phyloP scores from a whole-genome alignment of 257 asterid species.

The Rubia yunnanensis region DNA sequence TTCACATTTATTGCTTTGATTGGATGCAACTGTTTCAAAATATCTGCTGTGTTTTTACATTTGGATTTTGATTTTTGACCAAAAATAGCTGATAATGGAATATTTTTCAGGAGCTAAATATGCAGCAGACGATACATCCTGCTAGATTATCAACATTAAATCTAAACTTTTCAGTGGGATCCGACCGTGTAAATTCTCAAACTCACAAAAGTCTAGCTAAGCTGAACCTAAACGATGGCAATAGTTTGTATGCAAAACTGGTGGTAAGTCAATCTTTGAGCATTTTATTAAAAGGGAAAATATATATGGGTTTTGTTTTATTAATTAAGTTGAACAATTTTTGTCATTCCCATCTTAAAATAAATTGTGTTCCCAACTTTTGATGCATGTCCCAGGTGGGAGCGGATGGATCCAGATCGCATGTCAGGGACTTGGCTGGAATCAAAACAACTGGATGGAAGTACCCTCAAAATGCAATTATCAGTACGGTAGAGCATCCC shows the following conservation, averaged over 20 bases:
- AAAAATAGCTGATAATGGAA: neutral
- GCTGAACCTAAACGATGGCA: constrained; percentile 72
- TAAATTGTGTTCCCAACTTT: neutral
- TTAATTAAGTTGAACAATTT: neutral
- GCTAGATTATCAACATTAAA: constrained; percentile 50
- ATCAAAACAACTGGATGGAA: constrained; percentile 89
- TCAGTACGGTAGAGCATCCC: constrained; percentile 75
- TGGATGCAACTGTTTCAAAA: neutral
- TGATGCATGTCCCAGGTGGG: constrained; percentile 55
- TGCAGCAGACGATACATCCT: constrained; percentile 56
- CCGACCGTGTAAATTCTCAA: constrained; percentile 21
- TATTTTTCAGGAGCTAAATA: constrained; percentile 43
- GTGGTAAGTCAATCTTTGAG: constrained; percentile 44
- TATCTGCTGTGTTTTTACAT: neutral
- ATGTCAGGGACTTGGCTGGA: constrained; percentile 82
- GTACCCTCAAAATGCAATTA: constrained; percentile 80
- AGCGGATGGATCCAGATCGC: constrained; percentile 94
- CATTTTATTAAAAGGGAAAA: constrained; percentile 6
- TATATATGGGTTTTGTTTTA: neutral
- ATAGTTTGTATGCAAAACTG: constrained; percentile 61
- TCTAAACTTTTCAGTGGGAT: constrained; percentile 29
- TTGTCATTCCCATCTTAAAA: neutral
- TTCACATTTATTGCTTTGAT: neutral
- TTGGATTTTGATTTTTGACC: neutral
- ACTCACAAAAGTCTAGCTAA: constrained; percentile 47